These are phyloP conservation scores for Cladosporium oxysporum DNA, from an alignment of 2,329 filamentous ascomycete species.

Conservation along the genomic window DNA sequence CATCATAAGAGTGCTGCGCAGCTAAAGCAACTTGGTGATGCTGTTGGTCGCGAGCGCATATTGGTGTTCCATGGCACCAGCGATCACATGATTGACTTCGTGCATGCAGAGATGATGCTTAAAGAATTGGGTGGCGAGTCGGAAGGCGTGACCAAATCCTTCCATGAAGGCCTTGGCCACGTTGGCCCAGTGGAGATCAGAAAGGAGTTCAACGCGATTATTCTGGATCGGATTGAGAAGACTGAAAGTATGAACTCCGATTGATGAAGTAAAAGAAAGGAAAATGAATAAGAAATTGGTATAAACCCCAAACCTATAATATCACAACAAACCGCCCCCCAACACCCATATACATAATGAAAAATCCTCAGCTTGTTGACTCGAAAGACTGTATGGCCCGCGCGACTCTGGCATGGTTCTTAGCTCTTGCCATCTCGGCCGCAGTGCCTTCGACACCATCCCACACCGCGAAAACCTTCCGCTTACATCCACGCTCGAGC, in stretches of 20 bases:
- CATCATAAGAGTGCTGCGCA: slow-evolving; percentile 73
- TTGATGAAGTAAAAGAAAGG: background rate
- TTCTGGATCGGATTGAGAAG: slow-evolving; percentile 61
- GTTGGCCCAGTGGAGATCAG: slow-evolving; percentile 71
- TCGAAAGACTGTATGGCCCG: slow-evolving; percentile 18
- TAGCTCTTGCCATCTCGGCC: slow-evolving; percentile 31
- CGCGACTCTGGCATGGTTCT: slow-evolving; percentile 27
- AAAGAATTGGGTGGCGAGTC: slow-evolving; percentile 63
- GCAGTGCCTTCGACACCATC: slow-evolving; percentile 32
- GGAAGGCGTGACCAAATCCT: slow-evolving; percentile 54
- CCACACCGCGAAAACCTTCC: slow-evolving; percentile 25
- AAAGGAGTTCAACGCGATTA: slow-evolving; percentile 65
- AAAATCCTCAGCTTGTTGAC: background rate
- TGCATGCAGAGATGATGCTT: slow-evolving; percentile 69
- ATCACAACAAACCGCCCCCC: background rate
- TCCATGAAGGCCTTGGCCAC: slow-evolving; percentile 74
- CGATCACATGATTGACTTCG: slow-evolving; percentile 76
- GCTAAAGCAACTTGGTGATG: slow-evolving; percentile 65
- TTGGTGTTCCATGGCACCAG: slow-evolving; percentile 73
- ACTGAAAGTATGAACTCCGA: slow-evolving; percentile 37
- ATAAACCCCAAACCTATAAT: background rate
- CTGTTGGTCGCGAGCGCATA: slow-evolving; percentile 72
- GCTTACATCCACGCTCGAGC: slow-evolving; percentile 27
- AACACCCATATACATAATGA: background rate
- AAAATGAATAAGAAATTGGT: slow-evolving; percentile 1